Evolutionary conservation across 345 rosid genomes (phyloP), one percentile per base, ranked within the genome.

Genomic region (Schrenkiella parvula): DNA sequence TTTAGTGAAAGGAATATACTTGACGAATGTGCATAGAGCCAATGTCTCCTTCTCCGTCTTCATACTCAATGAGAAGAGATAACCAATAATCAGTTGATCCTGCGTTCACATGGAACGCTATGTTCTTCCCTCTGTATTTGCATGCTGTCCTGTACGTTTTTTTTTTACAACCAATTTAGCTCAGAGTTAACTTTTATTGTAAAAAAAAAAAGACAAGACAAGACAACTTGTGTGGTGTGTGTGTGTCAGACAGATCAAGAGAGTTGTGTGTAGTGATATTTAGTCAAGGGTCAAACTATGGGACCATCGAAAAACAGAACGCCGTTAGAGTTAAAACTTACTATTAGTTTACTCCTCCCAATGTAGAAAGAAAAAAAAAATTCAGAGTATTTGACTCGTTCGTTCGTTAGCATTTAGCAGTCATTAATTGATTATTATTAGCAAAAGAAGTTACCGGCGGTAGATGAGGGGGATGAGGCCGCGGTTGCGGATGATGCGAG

Each of bases 41-140:
- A 58, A 95, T 87, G 68, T 95, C 99, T 21, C 97, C 99, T 67
- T 95, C 97, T 52, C 97, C 97, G 47, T 95, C 97, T 79, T 95
- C 99, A 64, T 80, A 95, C 79, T 89, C 96, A 51, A 91, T 91
- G n/a, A 91, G 78, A 73, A 95, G 83, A n/a, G 99, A 91, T 1
- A 95, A 76, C 95, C 96, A 95, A 43, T 79, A 88, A 54, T 80
- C 80, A 4, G 92, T 89, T 19, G 99, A 95, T 17, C 99, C 97
- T 63, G 87, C 93, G 46, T 91, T 91, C 21, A 95, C 95, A 60
- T 85, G 96, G 82, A 95, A 89, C 2, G 99, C 97, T 46, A 95
- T 70, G 78, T 84, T 81, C 85, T 86, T 89, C 69, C 92, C 90
- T 4, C 82, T 89, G 66, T 95, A 95, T 63, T 86, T 91, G 71